A percentile compares a stretch with the other conserved stretches of the same genome.
Evolutionary conservation across 2,329 filamentous ascomycete genomes (phyloP).

Genomic region (Calonectria montana): DNA sequence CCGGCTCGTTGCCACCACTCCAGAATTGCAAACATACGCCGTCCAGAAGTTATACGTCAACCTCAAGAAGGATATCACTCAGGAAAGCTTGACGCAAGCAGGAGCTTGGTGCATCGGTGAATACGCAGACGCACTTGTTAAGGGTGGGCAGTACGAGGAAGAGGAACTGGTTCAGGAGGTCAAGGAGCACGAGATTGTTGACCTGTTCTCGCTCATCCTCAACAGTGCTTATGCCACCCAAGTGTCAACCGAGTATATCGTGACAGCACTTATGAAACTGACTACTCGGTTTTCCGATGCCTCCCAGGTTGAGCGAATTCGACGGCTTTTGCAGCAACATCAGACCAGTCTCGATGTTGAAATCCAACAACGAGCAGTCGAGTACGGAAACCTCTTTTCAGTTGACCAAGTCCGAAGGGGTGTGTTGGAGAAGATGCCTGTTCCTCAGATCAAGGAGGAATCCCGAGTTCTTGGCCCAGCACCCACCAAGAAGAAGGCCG

Average conservation of each 20-base stretch:
- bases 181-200: slow-evolving; percentile 89
- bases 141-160: slow-evolving; percentile 92
- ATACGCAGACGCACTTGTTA: slow-evolving; percentile 90
- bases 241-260: slow-evolving; percentile 93
- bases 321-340: slow-evolving; percentile 80
- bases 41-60: slow-evolving; percentile 94
- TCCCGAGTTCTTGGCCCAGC: slow-evolving; percentile 90
- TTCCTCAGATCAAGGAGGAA: slow-evolving; percentile 96
- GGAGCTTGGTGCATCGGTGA: slow-evolving; percentile 98
- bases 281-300: slow-evolving; percentile 87
- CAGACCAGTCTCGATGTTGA: slow-evolving; percentile 93
- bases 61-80: slow-evolving; percentile 95
- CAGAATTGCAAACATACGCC: slow-evolving; percentile 95
- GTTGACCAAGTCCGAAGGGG: slow-evolving; percentile 89
- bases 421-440: slow-evolving; percentile 97
- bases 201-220: slow-evolving; percentile 91
- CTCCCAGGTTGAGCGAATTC: slow-evolving; percentile 87
- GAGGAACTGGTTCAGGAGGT: slow-evolving; percentile 86
- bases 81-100: slow-evolving; percentile 93
- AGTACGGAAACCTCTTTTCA: slow-evolving; percentile 94
- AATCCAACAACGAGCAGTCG: slow-evolving; percentile 94
- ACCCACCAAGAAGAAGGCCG: slow-evolving; percentile 73
- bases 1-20: slow-evolving; percentile 91
- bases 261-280: slow-evolving; percentile 94
- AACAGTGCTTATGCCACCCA: slow-evolving; percentile 96